Conservation (phyloP, 257 asterid genomes). For the Nicotiana otophora region DNA sequence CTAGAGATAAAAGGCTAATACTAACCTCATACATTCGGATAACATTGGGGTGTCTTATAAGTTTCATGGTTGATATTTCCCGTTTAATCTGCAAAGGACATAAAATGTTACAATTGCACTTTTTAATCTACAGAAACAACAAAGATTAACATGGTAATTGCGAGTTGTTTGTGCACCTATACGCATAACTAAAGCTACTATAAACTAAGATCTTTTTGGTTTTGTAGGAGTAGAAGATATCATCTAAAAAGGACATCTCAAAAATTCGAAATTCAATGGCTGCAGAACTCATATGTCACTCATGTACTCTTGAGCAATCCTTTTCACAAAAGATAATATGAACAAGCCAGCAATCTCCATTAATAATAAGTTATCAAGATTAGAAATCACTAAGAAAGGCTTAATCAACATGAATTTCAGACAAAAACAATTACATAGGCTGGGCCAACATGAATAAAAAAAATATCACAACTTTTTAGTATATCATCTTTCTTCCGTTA, state of each 20-base stretch:
- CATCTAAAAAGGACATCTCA: not conserved
- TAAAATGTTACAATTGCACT: not conserved
- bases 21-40: conserved; percentile 89
- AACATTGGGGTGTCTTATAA: conserved; percentile 88
- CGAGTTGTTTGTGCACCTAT: not conserved
- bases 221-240: not conserved
- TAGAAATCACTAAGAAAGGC: not conserved
- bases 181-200: not conserved
- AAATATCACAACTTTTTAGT: not conserved
- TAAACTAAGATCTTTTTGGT: not conserved
- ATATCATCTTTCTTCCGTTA: not conserved
- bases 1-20: not conserved
- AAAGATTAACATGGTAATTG: not conserved
- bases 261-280: not conserved
- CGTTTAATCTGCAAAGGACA: conserved; percentile 71
- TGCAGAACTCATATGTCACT: not conserved
- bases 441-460: not conserved
- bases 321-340: not conserved
- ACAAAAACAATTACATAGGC: not conserved
- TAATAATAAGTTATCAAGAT: not conserved
- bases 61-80: conserved; percentile 92
- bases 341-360: not conserved
- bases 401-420: not conserved
- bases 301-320: not conserved
- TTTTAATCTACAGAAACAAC: not conserved